A percentile compares a stretch with the other conserved stretches of the same genome.
Evolutionary conservation across 306 rosid genomes (phyloP).

Genomic region (Prunus davidiana): DNA sequence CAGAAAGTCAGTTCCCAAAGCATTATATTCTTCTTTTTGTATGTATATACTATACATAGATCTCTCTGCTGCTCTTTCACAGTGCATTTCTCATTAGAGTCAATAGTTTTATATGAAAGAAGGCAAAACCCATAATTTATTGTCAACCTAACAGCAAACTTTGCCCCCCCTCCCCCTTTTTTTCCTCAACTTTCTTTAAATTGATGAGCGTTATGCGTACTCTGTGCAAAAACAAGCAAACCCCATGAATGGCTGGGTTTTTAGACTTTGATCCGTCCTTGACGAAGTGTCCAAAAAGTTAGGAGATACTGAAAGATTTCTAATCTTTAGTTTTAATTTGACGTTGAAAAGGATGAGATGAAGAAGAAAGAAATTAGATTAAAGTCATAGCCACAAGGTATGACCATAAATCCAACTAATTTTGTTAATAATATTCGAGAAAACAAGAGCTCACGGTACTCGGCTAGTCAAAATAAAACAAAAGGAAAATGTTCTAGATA

Average conservation of each 20-base stretch:
- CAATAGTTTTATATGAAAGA: neutral
- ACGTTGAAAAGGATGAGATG: neutral
- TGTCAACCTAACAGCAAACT: conserved; percentile 8
- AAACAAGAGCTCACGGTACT: neutral
- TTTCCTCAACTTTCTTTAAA: neutral
- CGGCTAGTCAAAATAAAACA: neutral
- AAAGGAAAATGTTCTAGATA: neutral
- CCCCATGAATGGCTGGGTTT: neutral
- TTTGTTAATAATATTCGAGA: neutral
- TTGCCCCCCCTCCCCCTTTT: conserved; percentile 5
- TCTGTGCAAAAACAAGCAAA: neutral
- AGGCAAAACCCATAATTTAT: conserved; percentile 2
- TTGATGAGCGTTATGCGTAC: neutral
- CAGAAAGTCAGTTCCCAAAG: neutral
- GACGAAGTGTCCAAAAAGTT: neutral
- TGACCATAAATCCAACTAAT: conserved; percentile 7
- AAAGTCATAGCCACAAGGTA: neutral
- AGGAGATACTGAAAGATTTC: neutral
- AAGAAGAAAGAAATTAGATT: neutral
- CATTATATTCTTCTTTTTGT: neutral
- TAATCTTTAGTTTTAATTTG: neutral
- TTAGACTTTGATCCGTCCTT: neutral
- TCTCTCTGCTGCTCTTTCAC: neutral
- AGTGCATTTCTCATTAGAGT: neutral
- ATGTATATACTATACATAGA: neutral